Conservation (phyloP, 2,329 filamentous ascomycete species). For the Podosphaera fusca region DNA sequence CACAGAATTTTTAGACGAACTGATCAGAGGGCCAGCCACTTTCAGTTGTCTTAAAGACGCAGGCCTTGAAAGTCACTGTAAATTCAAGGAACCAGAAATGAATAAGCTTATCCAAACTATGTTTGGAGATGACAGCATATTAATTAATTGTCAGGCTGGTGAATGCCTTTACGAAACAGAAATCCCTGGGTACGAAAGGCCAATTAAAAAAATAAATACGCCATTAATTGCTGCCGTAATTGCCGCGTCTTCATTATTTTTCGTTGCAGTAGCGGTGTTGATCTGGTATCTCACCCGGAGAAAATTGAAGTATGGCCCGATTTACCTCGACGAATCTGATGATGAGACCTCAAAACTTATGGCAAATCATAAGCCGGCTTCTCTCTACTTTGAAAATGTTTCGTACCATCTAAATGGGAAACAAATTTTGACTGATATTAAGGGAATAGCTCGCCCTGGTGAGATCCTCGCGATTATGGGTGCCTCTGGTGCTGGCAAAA, state of each 20-base stretch:
- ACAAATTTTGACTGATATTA: conserved; percentile 57
- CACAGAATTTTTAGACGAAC: conserved; percentile 60
- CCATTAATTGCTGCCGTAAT: conserved; percentile 89
- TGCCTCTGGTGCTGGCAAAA: conserved; percentile 91
- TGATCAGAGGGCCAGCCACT: conserved; percentile 67
- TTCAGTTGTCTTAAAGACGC: conserved; percentile 52
- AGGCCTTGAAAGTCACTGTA: conserved; percentile 41
- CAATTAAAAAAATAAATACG: conserved; percentile 88
- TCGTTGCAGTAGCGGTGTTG: conserved; percentile 63
- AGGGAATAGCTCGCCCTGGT: conserved; percentile 78
- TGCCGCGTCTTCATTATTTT: conserved; percentile 60
- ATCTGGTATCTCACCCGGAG: conserved; percentile 78
- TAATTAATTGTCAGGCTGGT: conserved; percentile 58
- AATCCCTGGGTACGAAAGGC: conserved; percentile 70
- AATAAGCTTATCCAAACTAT: conserved; percentile 69
- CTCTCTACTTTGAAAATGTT: conserved; percentile 72
- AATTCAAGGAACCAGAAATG: conserved; percentile 81
- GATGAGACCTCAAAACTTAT: conserved; percentile 74
- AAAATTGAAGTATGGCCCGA: conserved; percentile 43
- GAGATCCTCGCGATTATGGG: conserved; percentile 96
- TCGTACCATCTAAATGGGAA: conserved; percentile 73
- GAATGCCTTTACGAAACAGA: conserved; percentile 89
- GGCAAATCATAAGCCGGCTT: conserved; percentile 74
- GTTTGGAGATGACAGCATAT: conserved; percentile 81
- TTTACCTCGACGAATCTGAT: conserved; percentile 70